phyloP scores from a whole-genome alignment of 202 grass and related monocot genomes.

The Zizania palustris region DNA sequence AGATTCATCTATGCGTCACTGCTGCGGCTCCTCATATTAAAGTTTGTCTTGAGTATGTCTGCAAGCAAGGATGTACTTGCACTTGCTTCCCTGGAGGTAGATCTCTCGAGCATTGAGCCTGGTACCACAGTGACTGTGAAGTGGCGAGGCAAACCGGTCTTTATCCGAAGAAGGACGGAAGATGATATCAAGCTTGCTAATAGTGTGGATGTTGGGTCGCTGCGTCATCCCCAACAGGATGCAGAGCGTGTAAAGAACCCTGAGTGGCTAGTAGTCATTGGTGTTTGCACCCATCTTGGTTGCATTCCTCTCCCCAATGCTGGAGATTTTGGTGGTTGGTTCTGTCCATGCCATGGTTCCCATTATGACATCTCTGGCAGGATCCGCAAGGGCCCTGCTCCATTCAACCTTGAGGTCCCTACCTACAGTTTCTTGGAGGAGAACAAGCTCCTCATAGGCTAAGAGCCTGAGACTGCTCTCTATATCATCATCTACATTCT shows the following conservation, averaged over 20 bases:
- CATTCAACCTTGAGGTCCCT: constrained; percentile 83
- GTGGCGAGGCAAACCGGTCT: constrained; percentile 95
- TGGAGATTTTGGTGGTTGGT: constrained; percentile 88
- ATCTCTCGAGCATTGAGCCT: constrained; percentile 79
- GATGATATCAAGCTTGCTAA: constrained; percentile 85
- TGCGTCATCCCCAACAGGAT: constrained; percentile 72
- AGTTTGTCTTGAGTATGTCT: constrained; percentile 92
- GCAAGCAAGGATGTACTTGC: constrained; percentile 89
- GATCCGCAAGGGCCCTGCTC: constrained; percentile 89
- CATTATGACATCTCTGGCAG: constrained; percentile 85
- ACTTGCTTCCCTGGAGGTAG: constrained; percentile 78
- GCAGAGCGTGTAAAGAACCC: constrained; percentile 72
- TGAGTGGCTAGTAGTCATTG: constrained; percentile 82
- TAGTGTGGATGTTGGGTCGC: constrained; percentile 67
- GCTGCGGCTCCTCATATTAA: constrained; percentile 72
- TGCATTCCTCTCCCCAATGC: constrained; percentile 88
- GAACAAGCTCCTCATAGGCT: constrained; percentile 85
- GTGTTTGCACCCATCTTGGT: constrained; percentile 85
- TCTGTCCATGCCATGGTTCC: constrained; percentile 91
- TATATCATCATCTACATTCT: constrained; percentile 27
- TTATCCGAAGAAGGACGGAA: constrained; percentile 77
- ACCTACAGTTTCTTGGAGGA: constrained; percentile 85
- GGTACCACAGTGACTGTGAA: constrained; percentile 86
- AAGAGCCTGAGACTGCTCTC: constrained; percentile 22
- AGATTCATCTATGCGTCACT: constrained; percentile 85